A percentile compares a stretch with the other conserved stretches of the same genome.
These are phyloP conservation scores for Stylonectria norvegica DNA, from an alignment of 2,329 filamentous ascomycete species.

Conservation along the genomic window DNA sequence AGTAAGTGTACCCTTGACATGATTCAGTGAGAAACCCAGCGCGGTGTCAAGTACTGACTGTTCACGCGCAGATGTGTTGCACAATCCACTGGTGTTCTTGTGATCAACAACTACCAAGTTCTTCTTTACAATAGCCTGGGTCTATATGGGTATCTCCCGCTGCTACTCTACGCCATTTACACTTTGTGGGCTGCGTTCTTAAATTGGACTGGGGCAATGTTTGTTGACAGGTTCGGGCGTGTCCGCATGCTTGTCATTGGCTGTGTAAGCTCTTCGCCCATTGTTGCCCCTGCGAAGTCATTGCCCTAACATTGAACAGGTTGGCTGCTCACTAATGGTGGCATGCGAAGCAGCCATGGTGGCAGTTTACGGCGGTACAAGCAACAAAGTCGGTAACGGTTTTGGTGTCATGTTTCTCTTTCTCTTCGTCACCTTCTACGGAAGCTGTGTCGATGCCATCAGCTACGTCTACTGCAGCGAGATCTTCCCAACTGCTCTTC, in stretches of 20 bases:
- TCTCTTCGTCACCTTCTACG: constrained; percentile 5
- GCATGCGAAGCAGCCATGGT: not conserved
- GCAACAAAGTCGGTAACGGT: constrained; percentile 2
- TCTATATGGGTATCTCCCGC: not conserved
- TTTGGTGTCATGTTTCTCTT: constrained; percentile 3
- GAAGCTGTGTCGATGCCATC: constrained; percentile 7
- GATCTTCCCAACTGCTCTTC: constrained; percentile 13
- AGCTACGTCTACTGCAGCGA: constrained; percentile 14
- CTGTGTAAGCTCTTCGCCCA: not conserved
- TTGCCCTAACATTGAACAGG: not conserved
- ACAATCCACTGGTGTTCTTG: constrained; percentile 3
- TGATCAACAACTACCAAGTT: constrained; percentile 5
- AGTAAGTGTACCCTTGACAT: too few species aligned
- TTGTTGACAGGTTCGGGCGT: constrained; percentile 1
- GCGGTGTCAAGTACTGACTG: too few species aligned
- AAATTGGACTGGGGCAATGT: not conserved
- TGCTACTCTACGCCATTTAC: constrained; percentile 1
- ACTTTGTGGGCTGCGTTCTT: not conserved
- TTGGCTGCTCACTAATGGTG: not conserved
- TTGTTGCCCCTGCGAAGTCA: not conserved
- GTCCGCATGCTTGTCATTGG: constrained; percentile 1
- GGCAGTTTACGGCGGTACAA: not conserved
- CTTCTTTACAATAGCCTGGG: constrained; percentile 3
- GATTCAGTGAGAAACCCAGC: too few species aligned
- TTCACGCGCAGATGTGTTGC: constrained; percentile 9